phyloP scores from a whole-genome alignment of 768 basidiomycete genomes.

The Hygrocybe coccinea region DNA sequence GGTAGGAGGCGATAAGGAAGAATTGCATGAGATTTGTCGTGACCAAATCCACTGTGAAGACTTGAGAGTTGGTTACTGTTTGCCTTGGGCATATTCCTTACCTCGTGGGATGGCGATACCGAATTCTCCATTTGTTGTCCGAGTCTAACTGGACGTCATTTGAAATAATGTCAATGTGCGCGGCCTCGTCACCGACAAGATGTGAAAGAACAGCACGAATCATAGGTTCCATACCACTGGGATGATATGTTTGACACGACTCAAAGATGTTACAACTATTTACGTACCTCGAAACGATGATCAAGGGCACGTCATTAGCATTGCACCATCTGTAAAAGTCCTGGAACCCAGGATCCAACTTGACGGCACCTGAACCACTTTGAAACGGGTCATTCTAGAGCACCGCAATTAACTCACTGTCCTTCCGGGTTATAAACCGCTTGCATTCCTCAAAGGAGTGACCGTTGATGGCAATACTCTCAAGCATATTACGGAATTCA shows the following conservation, averaged over 20 bases:
- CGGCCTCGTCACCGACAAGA: conserved; percentile 68
- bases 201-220: conserved; percentile 88
- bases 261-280: not conserved
- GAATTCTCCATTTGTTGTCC: conserved; percentile 73
- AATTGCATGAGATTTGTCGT: conserved; percentile 95
- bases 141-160: conserved; percentile 72
- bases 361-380: conserved; percentile 39
- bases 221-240: conserved; percentile 87
- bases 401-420: conserved; percentile 42
- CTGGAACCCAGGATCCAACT: conserved; percentile 84
- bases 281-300: conserved; percentile 83
- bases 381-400: not conserved
- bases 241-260: not conserved
- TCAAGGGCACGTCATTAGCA: conserved; percentile 72
- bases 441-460: conserved; percentile 86
- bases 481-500: conserved; percentile 81
- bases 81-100: conserved; percentile 26
- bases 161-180: conserved; percentile 86
- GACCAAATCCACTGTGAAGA: conserved; percentile 68
- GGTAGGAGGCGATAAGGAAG: conserved; percentile 75
- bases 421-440: conserved; percentile 48
- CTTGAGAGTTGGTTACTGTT: not conserved
- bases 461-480: conserved; percentile 68
- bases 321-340: conserved; percentile 85
- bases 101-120: conserved; percentile 87